Evolutionary conservation across 208 protist species (phyloP), one percentile per base, ranked within the genome.

Genomic region (Leishmania aethiopica): DNA sequence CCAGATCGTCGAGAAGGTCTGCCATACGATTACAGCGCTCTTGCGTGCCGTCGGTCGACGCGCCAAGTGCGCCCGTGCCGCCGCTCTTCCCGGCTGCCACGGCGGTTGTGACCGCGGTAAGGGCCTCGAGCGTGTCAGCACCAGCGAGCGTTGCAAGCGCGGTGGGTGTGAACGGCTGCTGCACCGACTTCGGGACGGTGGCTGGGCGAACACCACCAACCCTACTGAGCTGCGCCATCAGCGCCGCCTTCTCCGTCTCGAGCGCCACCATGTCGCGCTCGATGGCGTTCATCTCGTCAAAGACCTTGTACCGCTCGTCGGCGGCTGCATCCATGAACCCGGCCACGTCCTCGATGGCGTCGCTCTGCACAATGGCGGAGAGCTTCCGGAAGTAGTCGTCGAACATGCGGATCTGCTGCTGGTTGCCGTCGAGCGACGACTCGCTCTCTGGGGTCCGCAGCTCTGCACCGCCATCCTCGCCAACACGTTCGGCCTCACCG

Each of bases 251-350:
- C 67, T 83, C 83, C 45, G 74, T 69, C 49, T 88, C 83, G 22
- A 94, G 84, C 53, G 80, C 74, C 32, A 37, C 66, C 4, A 93
- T 86, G 57, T 85, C 80, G 15, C 91, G 89, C 73, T 93, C 86
- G 57, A 92, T 74, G 13, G 57, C 67, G 79, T 93, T 88, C 37
- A 95, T 74, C 66, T 91, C 89, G 0, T 84, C 80, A 79, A 93
- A 96, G 37, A 81, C 84, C 59, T 84, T 78, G 80, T 95, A 95
- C 19, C 90, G 92, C 67, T 87, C 83, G 22, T 93, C 90, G 1
- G 84, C 78, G 0, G 84, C 84, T 1, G 71, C 66, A n/a, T 91
- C 85, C n/a, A 93, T 80, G 73, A 91, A 95, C n/a, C 79, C 60
- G 17, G 91, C 84, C 19, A 96, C 88, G 17, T 92, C 87, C 28